Evolutionary conservation across 177 flowering plant genomes (phyloP).

Genomic region (Vitis hybrid): DNA sequence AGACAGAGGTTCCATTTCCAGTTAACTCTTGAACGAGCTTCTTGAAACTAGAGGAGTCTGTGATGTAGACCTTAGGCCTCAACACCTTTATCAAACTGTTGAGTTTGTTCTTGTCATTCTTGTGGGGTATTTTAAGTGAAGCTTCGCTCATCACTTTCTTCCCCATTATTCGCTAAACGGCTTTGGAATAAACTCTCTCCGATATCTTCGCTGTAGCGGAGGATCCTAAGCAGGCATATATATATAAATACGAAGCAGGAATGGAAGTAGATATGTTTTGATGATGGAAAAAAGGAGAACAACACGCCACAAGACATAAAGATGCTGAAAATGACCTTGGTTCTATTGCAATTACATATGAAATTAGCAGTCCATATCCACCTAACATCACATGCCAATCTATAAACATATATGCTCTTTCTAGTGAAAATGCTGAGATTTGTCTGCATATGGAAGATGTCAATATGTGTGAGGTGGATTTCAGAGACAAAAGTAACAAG

Average conservation of each 20-base stretch:
- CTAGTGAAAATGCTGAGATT: constrained; percentile 18
- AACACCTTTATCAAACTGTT: constrained; percentile 27
- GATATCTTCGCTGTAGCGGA: background rate
- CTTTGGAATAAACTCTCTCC: constrained; percentile 5
- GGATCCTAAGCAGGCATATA: constrained; percentile 15
- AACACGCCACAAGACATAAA: constrained; percentile 13
- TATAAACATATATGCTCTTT: background rate
- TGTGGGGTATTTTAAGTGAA: constrained; percentile 22
- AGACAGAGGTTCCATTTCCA: constrained; percentile 21
- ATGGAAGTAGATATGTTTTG: constrained; percentile 5
- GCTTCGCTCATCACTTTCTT: constrained; percentile 22
- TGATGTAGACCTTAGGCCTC: constrained; percentile 43
- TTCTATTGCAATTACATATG: background rate
- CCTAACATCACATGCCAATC: constrained; percentile 4
- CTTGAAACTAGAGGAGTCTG: constrained; percentile 35
- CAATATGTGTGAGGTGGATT: background rate
- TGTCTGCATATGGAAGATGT: constrained; percentile 18
- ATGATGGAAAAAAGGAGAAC: background rate
- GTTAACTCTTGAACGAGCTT: constrained; percentile 45
- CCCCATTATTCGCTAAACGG: constrained; percentile 17
- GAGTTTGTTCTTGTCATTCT: constrained; percentile 20
- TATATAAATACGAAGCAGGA: background rate
- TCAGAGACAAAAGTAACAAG: too few relatives aligned
- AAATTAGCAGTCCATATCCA: constrained; percentile 14
- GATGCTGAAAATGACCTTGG: constrained; percentile 35